Conservation (phyloP, 345 rosid genomes). For the Rhizophora apiculata region DNA sequence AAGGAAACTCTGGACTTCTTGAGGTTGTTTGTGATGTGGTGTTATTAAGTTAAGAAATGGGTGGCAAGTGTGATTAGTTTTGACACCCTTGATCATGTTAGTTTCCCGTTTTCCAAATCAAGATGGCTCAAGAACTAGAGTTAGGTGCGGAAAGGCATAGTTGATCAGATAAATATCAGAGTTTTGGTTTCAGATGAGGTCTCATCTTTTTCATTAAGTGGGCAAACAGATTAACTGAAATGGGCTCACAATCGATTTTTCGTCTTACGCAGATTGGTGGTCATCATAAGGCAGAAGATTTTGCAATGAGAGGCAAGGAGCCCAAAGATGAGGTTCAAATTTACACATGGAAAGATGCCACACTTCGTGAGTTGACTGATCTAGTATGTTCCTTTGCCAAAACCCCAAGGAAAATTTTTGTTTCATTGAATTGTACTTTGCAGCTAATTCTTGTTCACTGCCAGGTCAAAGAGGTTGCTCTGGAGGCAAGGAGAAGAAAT, state of each 20-base stretch:
- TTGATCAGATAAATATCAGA: too few species aligned
- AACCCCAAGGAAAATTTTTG: too few species aligned
- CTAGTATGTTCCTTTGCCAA: slow-evolving; percentile 43
- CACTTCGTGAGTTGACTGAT: slow-evolving; percentile 80
- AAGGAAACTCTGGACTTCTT: too few species aligned
- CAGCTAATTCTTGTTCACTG: slow-evolving; percentile 1
- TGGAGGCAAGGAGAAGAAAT: slow-evolving; percentile 83
- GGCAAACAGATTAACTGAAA: background rate
- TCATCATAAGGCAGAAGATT: slow-evolving; percentile 78
- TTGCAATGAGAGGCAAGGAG: slow-evolving; percentile 89
- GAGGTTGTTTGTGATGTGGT: too few species aligned
- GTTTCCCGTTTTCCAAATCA: too few species aligned
- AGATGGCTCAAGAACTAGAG: too few species aligned
- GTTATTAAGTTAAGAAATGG: too few species aligned
- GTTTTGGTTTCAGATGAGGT: too few species aligned
- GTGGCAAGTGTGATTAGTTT: too few species aligned
- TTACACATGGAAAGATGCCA: slow-evolving; percentile 97
- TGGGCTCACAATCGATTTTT: background rate
- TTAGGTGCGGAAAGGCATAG: too few species aligned
- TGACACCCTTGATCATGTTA: too few species aligned
- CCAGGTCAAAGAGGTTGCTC: slow-evolving; percentile 88
- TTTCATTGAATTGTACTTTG: background rate
- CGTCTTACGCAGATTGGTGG: slow-evolving; percentile 55
- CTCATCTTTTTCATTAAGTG: background rate
- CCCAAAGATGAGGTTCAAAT: slow-evolving; percentile 97